Evolutionary conservation across 257 asterid species (phyloP).

Genomic region (Voacanga thouarsii): DNA sequence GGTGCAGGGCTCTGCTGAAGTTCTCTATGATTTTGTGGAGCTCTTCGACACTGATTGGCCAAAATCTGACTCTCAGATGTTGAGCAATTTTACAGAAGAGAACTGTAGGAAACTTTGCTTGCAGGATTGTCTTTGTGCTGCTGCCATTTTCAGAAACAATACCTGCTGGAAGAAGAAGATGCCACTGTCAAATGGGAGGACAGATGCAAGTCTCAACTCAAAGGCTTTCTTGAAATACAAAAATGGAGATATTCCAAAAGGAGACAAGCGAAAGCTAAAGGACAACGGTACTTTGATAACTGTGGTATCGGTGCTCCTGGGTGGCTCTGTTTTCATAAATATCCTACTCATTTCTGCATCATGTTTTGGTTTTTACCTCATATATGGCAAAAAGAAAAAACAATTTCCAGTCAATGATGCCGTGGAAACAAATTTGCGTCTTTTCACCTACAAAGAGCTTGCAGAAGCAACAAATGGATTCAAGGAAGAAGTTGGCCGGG

Average conservation of each 20-base stretch:
- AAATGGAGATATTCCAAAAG: slow-evolving; percentile 6
- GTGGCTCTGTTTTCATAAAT: not conserved
- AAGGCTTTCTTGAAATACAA: slow-evolving; percentile 48
- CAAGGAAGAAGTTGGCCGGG: slow-evolving; percentile 38
- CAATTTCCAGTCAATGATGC: no score
- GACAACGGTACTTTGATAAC: not conserved
- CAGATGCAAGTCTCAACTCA: slow-evolving; percentile 9
- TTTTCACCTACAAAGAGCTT: slow-evolving; percentile 7
- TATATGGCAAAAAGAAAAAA: not conserved
- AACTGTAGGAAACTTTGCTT: slow-evolving; percentile 41
- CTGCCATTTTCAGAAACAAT: slow-evolving; percentile 27
- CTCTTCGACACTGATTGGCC: slow-evolving; percentile 42
- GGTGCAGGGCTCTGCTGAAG: slow-evolving; percentile 12
- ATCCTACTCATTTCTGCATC: not conserved
- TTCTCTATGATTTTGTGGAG: slow-evolving; percentile 6
- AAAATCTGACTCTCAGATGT: slow-evolving; percentile 22
- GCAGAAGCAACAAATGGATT: slow-evolving; percentile 8
- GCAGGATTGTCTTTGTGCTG: slow-evolving; percentile 58
- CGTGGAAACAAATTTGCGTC: not conserved
- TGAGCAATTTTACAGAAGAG: slow-evolving; percentile 19
- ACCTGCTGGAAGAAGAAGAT: slow-evolving; percentile 73
- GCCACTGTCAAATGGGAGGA: slow-evolving; percentile 61
- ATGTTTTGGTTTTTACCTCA: not conserved
- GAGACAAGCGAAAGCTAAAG: not conserved
- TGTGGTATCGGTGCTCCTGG: slow-evolving; percentile 20